These are phyloP conservation scores for Rhynchosporium secalis DNA, from an alignment of 2,329 filamentous ascomycete genomes.

Conservation along the genomic window DNA sequence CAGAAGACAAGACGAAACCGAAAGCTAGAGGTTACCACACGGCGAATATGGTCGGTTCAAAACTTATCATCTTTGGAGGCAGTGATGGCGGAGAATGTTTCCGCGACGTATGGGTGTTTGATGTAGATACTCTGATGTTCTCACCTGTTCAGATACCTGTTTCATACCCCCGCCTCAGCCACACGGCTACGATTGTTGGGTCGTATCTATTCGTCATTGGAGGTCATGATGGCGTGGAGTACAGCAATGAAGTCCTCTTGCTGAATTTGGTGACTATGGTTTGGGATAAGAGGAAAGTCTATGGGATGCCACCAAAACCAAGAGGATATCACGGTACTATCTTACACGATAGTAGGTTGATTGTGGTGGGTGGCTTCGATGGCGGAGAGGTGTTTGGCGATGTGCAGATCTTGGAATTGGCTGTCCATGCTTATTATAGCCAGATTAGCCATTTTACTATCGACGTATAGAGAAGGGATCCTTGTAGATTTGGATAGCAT, in stretches of 20 bases:
- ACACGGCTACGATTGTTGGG: slow-evolving; percentile 68
- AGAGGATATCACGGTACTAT: slow-evolving; percentile 68
- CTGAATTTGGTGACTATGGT: slow-evolving; percentile 72
- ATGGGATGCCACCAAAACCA: slow-evolving; percentile 61
- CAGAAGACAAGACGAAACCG: slow-evolving; percentile 50
- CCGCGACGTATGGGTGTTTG: slow-evolving; percentile 72
- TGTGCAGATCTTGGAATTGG: slow-evolving; percentile 66
- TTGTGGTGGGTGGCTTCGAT: slow-evolving; percentile 68
- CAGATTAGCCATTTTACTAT: slow-evolving; percentile 74
- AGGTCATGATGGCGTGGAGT: slow-evolving; percentile 69
- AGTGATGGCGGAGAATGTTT: slow-evolving; percentile 72
- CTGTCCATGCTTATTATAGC: slow-evolving; percentile 70
- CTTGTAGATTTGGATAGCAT: not conserved
- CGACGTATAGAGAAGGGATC: slow-evolving; percentile 51
- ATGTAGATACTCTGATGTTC: slow-evolving; percentile 63
- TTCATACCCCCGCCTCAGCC: slow-evolving; percentile 64
- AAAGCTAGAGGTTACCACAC: slow-evolving; percentile 70
- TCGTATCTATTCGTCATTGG: slow-evolving; percentile 70
- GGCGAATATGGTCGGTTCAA: slow-evolving; percentile 70
- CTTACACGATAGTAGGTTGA: slow-evolving; percentile 63
- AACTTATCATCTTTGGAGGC: slow-evolving; percentile 70
- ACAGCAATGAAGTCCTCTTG: slow-evolving; percentile 67
- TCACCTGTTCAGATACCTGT: slow-evolving; percentile 58
- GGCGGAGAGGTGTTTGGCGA: slow-evolving; percentile 68
- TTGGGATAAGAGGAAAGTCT: slow-evolving; percentile 68